Evolutionary conservation across 768 basidiomycete genomes (phyloP).

Genomic region (Pleurotus cornucopiae): DNA sequence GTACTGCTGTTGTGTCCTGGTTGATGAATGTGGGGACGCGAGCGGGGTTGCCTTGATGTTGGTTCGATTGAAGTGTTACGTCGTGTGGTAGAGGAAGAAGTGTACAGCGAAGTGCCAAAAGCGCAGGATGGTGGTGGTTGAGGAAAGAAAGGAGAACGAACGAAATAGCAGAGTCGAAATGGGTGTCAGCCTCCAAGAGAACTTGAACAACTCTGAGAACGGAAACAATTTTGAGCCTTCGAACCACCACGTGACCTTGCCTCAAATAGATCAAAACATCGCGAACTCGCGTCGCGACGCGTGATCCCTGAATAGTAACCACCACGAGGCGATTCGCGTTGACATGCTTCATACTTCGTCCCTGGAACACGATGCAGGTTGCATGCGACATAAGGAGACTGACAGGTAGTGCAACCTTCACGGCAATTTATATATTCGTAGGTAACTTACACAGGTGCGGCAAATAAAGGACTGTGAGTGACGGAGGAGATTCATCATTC

Average conservation of each 20-base stretch:
- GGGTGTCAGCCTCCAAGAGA: conserved; percentile 20
- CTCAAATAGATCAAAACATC: conserved; percentile 10
- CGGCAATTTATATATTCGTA: too few relatives aligned
- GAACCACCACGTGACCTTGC: conserved; percentile 16
- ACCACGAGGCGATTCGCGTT: background rate
- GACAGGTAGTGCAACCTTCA: too few relatives aligned
- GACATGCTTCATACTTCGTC: too few relatives aligned
- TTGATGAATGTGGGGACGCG: conserved; percentile 19
- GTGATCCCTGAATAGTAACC: background rate
- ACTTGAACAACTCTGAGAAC: conserved; percentile 11
- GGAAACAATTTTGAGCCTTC: conserved; percentile 16
- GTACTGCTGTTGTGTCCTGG: conserved; percentile 21
- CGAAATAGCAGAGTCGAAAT: conserved; percentile 29
- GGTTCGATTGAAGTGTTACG: conserved; percentile 12
- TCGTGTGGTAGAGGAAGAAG: conserved; percentile 28
- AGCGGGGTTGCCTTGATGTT: conserved; percentile 11
- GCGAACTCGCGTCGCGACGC: conserved; percentile 9
- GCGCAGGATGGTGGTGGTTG: conserved; percentile 22
- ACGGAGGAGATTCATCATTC: background rate
- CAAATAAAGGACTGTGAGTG: too few relatives aligned
- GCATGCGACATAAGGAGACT: too few relatives aligned
- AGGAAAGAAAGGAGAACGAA: conserved; percentile 15
- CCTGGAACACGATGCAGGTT: too few relatives aligned
- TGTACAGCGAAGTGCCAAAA: conserved; percentile 18
- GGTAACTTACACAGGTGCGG: too few relatives aligned